phyloP scores from a whole-genome alignment of 331 rosid genomes.

The Spiraea crenata region DNA sequence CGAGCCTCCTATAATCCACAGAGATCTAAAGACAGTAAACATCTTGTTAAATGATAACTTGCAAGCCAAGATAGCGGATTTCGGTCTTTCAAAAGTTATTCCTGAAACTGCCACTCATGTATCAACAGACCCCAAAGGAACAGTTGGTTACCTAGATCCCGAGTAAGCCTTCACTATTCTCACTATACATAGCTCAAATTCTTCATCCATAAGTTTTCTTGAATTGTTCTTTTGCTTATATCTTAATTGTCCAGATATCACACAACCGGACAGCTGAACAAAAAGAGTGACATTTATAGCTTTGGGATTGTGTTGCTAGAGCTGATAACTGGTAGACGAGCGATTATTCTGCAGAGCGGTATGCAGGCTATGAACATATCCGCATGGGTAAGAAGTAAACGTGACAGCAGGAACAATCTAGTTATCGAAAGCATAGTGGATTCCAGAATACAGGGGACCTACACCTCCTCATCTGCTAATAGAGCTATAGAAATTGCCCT shows the following conservation, averaged over 20 bases:
- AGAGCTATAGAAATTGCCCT: constrained; percentile 4
- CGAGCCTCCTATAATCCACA: constrained; percentile 25
- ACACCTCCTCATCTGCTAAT: not conserved
- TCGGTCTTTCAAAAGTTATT: constrained; percentile 18
- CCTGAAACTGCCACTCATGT: not conserved
- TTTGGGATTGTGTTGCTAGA: constrained; percentile 10
- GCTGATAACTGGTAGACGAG: not conserved
- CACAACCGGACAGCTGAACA: not conserved
- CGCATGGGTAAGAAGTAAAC: not conserved
- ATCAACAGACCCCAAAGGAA: not conserved
- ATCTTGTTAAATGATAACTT: constrained; percentile 20
- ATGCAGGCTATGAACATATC: not conserved
- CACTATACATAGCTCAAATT: no score
- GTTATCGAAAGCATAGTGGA: not conserved
- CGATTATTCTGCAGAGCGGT: no score
- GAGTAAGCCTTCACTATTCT: not conserved
- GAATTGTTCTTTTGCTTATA: not conserved
- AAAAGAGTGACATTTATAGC: no score
- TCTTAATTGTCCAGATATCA: constrained; percentile 2
- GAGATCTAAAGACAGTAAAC: constrained; percentile 27
- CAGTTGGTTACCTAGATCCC: constrained; percentile 6
- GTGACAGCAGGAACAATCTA: not conserved
- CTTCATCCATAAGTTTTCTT: no score
- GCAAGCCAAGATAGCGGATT: constrained; percentile 33
- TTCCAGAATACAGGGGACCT: not conserved